A percentile compares a stretch with the other conserved stretches of the same genome.
These are phyloP conservation scores for Emiliania huxleyi DNA, from an alignment of 78 protist species.

Conservation along the genomic window DNA sequence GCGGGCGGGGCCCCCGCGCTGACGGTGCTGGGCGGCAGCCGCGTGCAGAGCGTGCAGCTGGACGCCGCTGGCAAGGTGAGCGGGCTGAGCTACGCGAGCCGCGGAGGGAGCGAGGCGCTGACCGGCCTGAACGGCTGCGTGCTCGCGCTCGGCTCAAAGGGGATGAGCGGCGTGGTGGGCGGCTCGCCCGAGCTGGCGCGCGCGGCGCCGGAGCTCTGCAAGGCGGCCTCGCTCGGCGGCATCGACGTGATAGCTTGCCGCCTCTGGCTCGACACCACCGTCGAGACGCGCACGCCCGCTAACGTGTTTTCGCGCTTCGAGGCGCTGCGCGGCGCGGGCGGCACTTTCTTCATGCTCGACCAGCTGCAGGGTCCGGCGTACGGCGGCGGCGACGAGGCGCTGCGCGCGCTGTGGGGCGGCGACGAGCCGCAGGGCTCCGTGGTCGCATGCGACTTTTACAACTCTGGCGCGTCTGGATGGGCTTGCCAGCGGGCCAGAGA, in stretches of 20 bases:
- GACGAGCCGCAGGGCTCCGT: conserved; percentile 40
- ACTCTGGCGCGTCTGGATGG: too few relatives aligned
- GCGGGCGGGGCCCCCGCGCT: background rate
- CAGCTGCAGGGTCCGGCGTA: too few relatives aligned
- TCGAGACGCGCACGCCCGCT: conserved; percentile 27
- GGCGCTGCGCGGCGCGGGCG: conserved; percentile 50
- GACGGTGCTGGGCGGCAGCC: background rate
- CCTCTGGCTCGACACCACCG: conserved; percentile 1
- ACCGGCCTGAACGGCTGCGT: background rate
- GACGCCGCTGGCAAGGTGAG: background rate
- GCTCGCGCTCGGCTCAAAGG: conserved; percentile 33
- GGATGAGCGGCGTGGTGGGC: background rate
- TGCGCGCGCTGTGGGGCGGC: conserved; percentile 18
- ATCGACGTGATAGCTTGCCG: conserved; percentile 1
- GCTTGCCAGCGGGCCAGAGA: too few relatives aligned
- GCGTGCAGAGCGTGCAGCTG: background rate
- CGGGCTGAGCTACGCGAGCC: background rate
- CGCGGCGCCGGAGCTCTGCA: conserved; percentile 22
- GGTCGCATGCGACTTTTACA: conserved; percentile 46
- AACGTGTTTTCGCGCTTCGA: conserved; percentile 30
- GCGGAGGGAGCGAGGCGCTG: too few relatives aligned
- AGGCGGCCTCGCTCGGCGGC: conserved; percentile 6
- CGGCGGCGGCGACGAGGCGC: background rate
- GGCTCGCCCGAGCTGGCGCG: conserved; percentile 26
- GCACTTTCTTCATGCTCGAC: conserved; percentile 53